These are phyloP conservation scores for Aspergillus homomorphus DNA, from an alignment of 495 filamentous ascomycete species.

Conservation along the genomic window DNA sequence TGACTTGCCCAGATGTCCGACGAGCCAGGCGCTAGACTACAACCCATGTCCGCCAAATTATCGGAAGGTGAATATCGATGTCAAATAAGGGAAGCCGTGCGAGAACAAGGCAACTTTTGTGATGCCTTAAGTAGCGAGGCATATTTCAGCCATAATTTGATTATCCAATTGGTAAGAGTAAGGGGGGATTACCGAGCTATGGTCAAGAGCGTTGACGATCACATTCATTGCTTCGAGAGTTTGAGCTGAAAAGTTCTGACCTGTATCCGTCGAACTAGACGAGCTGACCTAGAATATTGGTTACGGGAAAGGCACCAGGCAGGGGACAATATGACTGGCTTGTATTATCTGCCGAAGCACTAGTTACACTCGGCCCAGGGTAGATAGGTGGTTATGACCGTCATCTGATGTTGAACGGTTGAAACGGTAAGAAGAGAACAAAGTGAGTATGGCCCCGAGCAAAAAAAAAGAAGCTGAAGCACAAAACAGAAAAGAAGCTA, in stretches of 20 bases:
- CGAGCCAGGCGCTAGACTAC: background rate
- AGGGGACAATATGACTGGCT: background rate
- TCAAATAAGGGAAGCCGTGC: background rate
- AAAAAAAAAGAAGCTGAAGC: background rate
- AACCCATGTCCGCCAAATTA: background rate
- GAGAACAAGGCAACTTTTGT: background rate
- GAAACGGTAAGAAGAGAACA: background rate
- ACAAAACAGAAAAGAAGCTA: background rate
- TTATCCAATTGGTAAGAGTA: too few relatives aligned
- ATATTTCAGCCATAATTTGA: background rate
- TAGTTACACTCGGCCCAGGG: background rate
- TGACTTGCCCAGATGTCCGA: background rate
- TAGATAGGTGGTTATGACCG: background rate
- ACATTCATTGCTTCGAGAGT: too few relatives aligned
- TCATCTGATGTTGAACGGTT: background rate
- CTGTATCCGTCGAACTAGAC: background rate
- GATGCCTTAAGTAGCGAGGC: background rate
- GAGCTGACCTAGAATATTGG: background rate
- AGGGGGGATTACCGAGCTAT: too few relatives aligned
- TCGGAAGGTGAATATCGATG: background rate
- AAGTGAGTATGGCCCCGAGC: background rate
- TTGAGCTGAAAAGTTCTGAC: too few relatives aligned
- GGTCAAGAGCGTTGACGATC: too few relatives aligned
- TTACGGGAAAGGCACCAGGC: background rate
- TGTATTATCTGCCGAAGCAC: slow-evolving; percentile 5